phyloP scores from a whole-genome alignment of 345 rosid species.

The Barbarea vulgaris region DNA sequence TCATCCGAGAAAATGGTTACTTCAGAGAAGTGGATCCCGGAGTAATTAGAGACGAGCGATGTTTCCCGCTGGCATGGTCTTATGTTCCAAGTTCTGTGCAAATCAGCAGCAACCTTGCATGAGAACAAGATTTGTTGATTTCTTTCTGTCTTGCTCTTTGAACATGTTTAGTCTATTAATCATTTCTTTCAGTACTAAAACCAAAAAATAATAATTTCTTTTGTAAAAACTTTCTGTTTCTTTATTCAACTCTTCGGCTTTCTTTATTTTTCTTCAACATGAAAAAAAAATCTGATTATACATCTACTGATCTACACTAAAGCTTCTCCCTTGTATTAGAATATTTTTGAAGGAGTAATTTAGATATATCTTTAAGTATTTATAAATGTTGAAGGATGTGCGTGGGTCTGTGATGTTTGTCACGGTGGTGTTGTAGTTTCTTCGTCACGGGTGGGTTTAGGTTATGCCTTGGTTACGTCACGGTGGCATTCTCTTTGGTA shows the following conservation, averaged over 20 bases:
- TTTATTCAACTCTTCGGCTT: not conserved
- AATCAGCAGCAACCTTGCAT: not conserved
- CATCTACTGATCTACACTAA: too few relatives aligned
- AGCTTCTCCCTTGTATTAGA: not conserved
- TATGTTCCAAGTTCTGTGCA: not conserved
- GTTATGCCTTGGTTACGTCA: too few relatives aligned
- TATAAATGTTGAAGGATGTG: too few relatives aligned
- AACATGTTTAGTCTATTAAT: not conserved
- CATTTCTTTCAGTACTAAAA: too few relatives aligned
- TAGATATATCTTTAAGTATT: not conserved
- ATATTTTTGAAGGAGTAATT: too few relatives aligned
- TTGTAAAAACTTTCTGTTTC: not conserved
- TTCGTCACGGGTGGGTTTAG: too few relatives aligned
- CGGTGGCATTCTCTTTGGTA: too few relatives aligned
- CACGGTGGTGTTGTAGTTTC: too few relatives aligned
- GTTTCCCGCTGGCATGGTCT: not conserved
- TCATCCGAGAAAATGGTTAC: not conserved
- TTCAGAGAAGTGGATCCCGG: not conserved
- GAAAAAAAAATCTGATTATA: too few relatives aligned
- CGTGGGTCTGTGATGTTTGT: too few relatives aligned
- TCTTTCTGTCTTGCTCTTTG: not conserved
- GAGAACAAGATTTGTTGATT: not conserved
- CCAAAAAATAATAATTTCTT: too few relatives aligned
- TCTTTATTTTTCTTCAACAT: not conserved
- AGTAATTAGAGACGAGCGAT: not conserved